Evolutionary conservation across 257 asterid genomes (phyloP).

Genomic region (Solanum sejunctum): DNA sequence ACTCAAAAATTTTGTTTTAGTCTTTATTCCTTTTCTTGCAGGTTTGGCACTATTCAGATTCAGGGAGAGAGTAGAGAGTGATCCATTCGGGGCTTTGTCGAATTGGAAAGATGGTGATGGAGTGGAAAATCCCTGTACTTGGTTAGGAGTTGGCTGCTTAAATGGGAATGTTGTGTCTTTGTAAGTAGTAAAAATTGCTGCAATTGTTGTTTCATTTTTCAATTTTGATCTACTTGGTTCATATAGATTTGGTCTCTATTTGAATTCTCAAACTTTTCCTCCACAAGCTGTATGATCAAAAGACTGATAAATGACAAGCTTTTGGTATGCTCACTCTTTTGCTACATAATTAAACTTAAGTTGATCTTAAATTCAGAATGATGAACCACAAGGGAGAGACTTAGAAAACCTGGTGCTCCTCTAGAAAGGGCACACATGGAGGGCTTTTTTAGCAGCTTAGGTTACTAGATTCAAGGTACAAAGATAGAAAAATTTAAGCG

Average conservation of each 20-base stretch:
- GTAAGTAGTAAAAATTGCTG: slow-evolving; percentile 34
- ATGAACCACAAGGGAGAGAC: neutral
- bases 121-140: slow-evolving; percentile 52
- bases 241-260: neutral
- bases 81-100: slow-evolving; percentile 53
- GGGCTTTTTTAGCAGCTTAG: too few species aligned
- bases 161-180: slow-evolving; percentile 45
- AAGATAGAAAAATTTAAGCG: neutral
- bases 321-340: neutral
- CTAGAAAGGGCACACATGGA: neutral
- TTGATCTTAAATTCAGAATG: neutral
- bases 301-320: neutral
- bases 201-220: neutral
- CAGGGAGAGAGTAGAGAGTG: slow-evolving; percentile 37
- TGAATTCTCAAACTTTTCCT: neutral
- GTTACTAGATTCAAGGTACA: too few species aligned
- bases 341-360: neutral
- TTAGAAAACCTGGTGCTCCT: neutral
- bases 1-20: neutral
- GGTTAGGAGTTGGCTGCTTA: slow-evolving; percentile 74
- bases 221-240: neutral
- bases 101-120: slow-evolving; percentile 58
- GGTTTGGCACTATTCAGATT: slow-evolving; percentile 63
- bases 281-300: neutral
- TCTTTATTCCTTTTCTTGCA: slow-evolving; percentile 5